Percentiles rank a stretch among this genome's conserved stretches.
These are phyloP conservation scores for Saccharum officinarum DNA, from an alignment of 176 grass and related monocot species.

Conservation along the genomic window DNA sequence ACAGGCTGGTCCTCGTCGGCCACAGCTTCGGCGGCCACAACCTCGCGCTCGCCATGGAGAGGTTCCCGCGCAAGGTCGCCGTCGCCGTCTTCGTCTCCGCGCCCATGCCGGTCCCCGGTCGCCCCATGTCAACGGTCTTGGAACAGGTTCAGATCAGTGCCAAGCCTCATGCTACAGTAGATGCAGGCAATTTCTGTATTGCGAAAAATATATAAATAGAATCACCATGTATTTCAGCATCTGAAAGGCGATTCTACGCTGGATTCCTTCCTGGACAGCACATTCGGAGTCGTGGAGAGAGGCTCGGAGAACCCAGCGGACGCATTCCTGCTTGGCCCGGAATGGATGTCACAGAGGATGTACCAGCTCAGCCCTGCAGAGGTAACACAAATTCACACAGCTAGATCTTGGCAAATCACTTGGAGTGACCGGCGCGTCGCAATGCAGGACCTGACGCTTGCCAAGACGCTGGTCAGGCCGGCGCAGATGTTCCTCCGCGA, in stretches of 20 bases:
- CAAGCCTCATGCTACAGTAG: not conserved
- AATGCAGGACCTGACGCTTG: conserved; percentile 26
- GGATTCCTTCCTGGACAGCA: conserved; percentile 9
- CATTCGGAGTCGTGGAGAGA: not conserved
- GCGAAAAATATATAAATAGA: too few relatives aligned
- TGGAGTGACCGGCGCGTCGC: not conserved
- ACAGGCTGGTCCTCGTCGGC: conserved; percentile 44
- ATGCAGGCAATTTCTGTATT: not conserved
- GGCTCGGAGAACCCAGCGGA: not conserved
- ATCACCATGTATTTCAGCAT: not conserved
- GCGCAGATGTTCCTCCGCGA: conserved; percentile 7
- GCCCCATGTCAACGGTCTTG: conserved; percentile 5
- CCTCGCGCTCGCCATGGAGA: conserved; percentile 47
- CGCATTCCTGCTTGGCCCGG: not conserved
- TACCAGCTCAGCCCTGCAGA: conserved; percentile 46
- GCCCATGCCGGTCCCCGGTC: conserved; percentile 23
- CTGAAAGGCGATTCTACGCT: not conserved
- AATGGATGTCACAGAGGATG: conserved; percentile 34
- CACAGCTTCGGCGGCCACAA: conserved; percentile 52
- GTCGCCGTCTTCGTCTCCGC: conserved; percentile 47
- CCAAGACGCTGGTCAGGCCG: conserved; percentile 25
- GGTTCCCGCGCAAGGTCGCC: conserved; percentile 41
- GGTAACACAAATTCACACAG: not conserved
- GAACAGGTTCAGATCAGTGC: conserved; percentile 26
- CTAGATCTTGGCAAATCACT: not conserved